Evolutionary conservation across 164 flowering plant species (phyloP).

Genomic region (Warburgia ugandensis): DNA sequence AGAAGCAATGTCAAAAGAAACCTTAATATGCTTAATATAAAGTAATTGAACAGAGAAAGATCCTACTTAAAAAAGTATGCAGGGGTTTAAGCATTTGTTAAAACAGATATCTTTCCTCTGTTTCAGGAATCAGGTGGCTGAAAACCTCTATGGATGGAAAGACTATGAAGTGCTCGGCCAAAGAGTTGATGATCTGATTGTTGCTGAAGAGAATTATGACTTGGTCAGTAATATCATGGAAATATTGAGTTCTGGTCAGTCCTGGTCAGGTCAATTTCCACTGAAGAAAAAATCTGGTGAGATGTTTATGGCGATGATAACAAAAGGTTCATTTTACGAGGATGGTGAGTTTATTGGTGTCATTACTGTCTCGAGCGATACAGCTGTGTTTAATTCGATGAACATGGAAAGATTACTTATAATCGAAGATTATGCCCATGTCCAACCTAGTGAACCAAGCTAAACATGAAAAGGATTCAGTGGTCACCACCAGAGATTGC

Average conservation of each 20-base stretch:
- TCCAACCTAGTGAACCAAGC: slow-evolving; percentile 18
- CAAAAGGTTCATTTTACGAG: slow-evolving; percentile 63
- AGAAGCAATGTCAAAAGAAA: not conserved
- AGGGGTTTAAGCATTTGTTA: not conserved
- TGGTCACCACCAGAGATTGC: slow-evolving; percentile 56
- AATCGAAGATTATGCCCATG: slow-evolving; percentile 25
- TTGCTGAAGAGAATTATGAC: slow-evolving; percentile 32
- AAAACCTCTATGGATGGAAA: slow-evolving; percentile 72
- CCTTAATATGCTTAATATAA: not conserved
- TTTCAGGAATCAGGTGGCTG: slow-evolving; percentile 76
- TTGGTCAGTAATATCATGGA: slow-evolving; percentile 30
- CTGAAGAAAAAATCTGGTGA: slow-evolving; percentile 67
- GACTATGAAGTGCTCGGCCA: slow-evolving; percentile 55
- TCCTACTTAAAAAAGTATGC: not conserved
- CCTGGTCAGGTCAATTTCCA: slow-evolving; percentile 90
- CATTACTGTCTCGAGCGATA: slow-evolving; percentile 78
- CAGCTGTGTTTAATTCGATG: slow-evolving; percentile 38
- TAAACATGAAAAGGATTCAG: slow-evolving; percentile 46
- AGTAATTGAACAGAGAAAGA: not conserved
- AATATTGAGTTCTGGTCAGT: slow-evolving; percentile 31
- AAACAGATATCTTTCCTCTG: slow-evolving; percentile 7
- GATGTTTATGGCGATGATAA: slow-evolving; percentile 67
- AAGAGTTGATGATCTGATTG: slow-evolving; percentile 31
- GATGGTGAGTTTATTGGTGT: slow-evolving; percentile 65
- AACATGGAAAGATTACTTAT: slow-evolving; percentile 21